phyloP scores from a whole-genome alignment of 2,329 filamentous ascomycete genomes.

The Microsporum ferrugineum region DNA sequence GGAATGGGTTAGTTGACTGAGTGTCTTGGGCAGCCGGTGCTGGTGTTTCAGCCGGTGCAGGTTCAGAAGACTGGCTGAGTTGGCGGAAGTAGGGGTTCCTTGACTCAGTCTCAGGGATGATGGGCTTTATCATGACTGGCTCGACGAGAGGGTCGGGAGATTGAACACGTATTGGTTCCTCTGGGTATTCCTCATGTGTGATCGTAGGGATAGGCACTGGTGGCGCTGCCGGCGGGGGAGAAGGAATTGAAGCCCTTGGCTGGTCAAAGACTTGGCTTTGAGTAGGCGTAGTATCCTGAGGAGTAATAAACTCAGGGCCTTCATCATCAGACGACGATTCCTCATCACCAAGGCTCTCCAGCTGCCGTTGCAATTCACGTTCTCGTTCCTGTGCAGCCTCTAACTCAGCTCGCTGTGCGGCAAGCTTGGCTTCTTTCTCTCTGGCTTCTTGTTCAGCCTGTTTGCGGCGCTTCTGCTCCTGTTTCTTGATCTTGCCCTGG shows the following conservation, averaged over 20 bases:
- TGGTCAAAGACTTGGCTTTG: constrained; percentile 44
- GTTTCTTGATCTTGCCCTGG: constrained; percentile 87
- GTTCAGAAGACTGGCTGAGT: constrained; percentile 56
- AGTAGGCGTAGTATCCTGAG: constrained; percentile 48
- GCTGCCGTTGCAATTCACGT: constrained; percentile 74
- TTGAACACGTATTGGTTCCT: background rate
- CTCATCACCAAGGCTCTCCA: constrained; percentile 65
- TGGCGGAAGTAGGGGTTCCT: constrained; percentile 94
- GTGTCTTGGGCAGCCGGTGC: constrained; percentile 36
- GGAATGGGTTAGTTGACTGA: constrained; percentile 89
- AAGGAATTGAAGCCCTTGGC: constrained; percentile 20
- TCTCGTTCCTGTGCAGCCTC: constrained; percentile 85
- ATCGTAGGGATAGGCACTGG: constrained; percentile 13
- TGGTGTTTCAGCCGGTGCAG: constrained; percentile 34
- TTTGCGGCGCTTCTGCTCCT: constrained; percentile 87
- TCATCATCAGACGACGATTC: constrained; percentile 67
- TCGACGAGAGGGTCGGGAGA: constrained; percentile 34
- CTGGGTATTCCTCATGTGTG: constrained; percentile 6
- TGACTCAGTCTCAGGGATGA: constrained; percentile 59
- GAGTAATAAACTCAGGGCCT: constrained; percentile 57
- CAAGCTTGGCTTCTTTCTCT: constrained; percentile 75
- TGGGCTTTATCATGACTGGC: constrained; percentile 24
- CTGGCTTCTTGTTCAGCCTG: constrained; percentile 75
- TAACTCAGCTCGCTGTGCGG: constrained; percentile 77
- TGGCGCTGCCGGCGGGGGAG: constrained; percentile 24